Evolutionary conservation across 768 basidiomycete species (phyloP).

Genomic region (Tylopilus felleus): DNA sequence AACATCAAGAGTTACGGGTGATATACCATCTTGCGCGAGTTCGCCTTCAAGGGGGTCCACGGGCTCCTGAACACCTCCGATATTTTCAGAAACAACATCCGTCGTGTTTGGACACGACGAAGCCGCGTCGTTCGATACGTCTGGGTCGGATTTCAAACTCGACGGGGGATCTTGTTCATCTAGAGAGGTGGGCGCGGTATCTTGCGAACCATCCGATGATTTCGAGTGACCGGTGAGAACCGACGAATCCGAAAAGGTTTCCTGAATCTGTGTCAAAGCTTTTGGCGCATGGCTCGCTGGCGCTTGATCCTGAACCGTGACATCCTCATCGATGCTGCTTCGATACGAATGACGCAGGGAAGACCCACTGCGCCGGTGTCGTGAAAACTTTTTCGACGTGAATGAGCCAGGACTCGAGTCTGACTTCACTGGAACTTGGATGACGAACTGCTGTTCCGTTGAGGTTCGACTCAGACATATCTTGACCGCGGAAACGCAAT

Average conservation of each 20-base stretch:
- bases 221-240: constrained; percentile 41
- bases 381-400: constrained; percentile 48
- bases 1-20: constrained; percentile 41
- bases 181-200: constrained; percentile 48
- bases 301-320: constrained; percentile 53
- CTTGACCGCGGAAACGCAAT: constrained; percentile 85
- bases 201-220: constrained; percentile 43
- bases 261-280: constrained; percentile 29
- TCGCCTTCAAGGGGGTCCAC: constrained; percentile 48
- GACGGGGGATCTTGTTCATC: constrained; percentile 41
- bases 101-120: constrained; percentile 33
- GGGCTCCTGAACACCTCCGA: constrained; percentile 34
- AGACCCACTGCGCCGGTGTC: constrained; percentile 37
- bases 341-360: constrained; percentile 37
- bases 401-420: constrained; percentile 43
- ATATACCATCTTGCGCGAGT: constrained; percentile 50
- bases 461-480: constrained; percentile 67
- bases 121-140: constrained; percentile 17
- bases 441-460: constrained; percentile 60
- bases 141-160: constrained; percentile 27
- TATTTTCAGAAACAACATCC: constrained; percentile 56
- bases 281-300: constrained; percentile 24
- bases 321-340: constrained; percentile 49
- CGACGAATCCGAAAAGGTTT: constrained; percentile 51
- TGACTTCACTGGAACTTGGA: constrained; percentile 54